Evolutionary conservation across 2,329 filamentous ascomycete species (phyloP), one percentile per base, ranked within the genome.

Genomic region (Trichoderma semiorbis): DNA sequence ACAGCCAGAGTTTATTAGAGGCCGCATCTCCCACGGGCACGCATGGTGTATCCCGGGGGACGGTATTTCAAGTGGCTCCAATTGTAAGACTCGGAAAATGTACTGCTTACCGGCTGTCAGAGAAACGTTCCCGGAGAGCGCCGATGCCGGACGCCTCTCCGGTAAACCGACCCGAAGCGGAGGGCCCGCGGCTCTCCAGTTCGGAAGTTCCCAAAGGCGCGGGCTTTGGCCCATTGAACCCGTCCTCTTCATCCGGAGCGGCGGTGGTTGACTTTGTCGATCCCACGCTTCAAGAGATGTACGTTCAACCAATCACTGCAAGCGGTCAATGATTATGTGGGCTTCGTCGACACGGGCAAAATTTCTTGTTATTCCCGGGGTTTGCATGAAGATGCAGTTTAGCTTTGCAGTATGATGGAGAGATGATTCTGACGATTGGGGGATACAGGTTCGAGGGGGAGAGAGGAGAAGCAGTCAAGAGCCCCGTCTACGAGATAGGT

Each of bases 121-220:
- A 47, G 24, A 47, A 36, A 16, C 16, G 36, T 30, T 6, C 14
- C 55, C 16, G 39, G 39, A 43, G 39, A 43, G 39, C 39, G 39
- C 65, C 65, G 65, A 68, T 60, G 66, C 55, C 66, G 66, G 55
- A 61, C n/a, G 12, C 26, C 18, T 50, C 39, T 28, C 55, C 66
- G 66, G 66, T 16, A 3, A 10, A 8, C 66, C 66, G 66, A 69
- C 14, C 66, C 55, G 66, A 69, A 30, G 21, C 36, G 36, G 26
- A 61, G 43, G n/a, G 12, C n/a, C 26, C 28, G 26, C 53, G 65
- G 50, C 39, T 39, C 30, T 62, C 32, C 32, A 36, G 11, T 34
- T 34, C 32, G 32, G 32, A 34, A 34, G 34, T 7, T 18, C 32
- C 53, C 7, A 21, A 28, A 57, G 28, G 8, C 21, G n/a, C 43